Evolutionary conservation across 306 rosid genomes (phyloP).

Genomic region (Quercus wislizeni): DNA sequence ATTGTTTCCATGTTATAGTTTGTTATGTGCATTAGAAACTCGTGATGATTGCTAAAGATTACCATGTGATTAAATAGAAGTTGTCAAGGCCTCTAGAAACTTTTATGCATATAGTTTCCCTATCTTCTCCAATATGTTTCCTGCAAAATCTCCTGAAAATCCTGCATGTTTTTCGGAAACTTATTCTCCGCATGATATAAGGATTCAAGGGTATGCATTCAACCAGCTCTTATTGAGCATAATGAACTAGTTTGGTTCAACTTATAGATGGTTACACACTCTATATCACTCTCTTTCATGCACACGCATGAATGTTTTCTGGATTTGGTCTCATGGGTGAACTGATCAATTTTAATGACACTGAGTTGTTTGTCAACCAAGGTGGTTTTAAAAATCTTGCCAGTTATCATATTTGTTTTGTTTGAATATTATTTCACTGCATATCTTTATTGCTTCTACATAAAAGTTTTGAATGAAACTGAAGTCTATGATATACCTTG

Average conservation of each 20-base stretch:
- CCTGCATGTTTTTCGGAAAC: not conserved
- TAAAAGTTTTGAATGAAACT: too few relatives aligned
- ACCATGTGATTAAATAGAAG: not conserved
- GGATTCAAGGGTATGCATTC: slow-evolving; percentile 5
- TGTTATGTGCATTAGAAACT: not conserved
- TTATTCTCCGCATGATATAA: not conserved
- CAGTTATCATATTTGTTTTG: not conserved
- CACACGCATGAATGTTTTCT: not conserved
- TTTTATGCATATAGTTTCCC: not conserved
- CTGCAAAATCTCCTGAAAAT: not conserved
- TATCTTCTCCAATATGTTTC: slow-evolving; percentile 10
- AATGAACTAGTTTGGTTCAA: slow-evolving; percentile 11
- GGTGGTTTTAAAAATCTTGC: not conserved
- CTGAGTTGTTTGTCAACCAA: not conserved
- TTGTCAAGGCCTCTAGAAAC: not conserved
- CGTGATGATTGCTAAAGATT: not conserved
- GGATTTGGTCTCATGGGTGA: not conserved
- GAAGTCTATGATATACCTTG: too few relatives aligned
- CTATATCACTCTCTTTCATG: not conserved
- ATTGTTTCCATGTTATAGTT: not conserved
- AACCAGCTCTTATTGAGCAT: not conserved
- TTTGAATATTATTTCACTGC: not conserved
- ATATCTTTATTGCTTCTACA: too few relatives aligned
- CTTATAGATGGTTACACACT: not conserved
- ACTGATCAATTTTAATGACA: not conserved